Base-by-base conservation (phyloP, 495 filamentous ascomycete species). In the Xanthoparmelia taractica region DNA sequence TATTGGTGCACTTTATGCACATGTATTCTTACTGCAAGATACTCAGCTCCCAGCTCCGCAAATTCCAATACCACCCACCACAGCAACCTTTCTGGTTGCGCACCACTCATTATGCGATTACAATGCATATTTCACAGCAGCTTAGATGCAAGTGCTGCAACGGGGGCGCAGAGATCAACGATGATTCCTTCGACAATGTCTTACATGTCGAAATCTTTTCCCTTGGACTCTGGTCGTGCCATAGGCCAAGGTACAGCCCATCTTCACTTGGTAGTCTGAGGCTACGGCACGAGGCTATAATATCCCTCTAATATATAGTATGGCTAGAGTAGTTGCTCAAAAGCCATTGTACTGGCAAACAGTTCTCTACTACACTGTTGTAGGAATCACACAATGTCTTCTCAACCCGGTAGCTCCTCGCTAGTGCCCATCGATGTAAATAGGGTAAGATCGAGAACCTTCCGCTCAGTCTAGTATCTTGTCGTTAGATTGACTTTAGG, bases 351-450 rank as follows among this genome's bases (percentile, higher is more conserved):
- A 25, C n/a, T 48, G 45, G 45, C 3, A 27, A 48, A n/a, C 23
- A 48, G 27, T 8, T 4, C 23, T 27, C 11, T 27, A 17, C 11
- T 48, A 15, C 45, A 8, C 11, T 48, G 12, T 27, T 27, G 45
- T 27, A 48, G 1, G 23, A 48, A 5, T 23, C 23, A 27, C 6
- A 48, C 2, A 27, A 48, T 48, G 45, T 27, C 45, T 27, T 27
- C 45, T 27, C 45, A 48, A 27, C n/a, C 45, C 11, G 45, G 45
- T 25, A 48, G 13, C 20, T 79, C 78, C 45, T 40, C 63, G 52
- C 45, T 18, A 18, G 61, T 65, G 31, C 34, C 63, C 25, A 41
- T 55, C 40, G 20, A 33, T 40, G 43, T 29, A 6, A 38, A 61
- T 15, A 47, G 34, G 47, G 63, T 65, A 38, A 61, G 43, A 23